A percentile compares a stretch with the other conserved stretches of the same genome.
phyloP scores from a whole-genome alignment of 1,139 yeast species.

The Geotrichum carabidarum region DNA sequence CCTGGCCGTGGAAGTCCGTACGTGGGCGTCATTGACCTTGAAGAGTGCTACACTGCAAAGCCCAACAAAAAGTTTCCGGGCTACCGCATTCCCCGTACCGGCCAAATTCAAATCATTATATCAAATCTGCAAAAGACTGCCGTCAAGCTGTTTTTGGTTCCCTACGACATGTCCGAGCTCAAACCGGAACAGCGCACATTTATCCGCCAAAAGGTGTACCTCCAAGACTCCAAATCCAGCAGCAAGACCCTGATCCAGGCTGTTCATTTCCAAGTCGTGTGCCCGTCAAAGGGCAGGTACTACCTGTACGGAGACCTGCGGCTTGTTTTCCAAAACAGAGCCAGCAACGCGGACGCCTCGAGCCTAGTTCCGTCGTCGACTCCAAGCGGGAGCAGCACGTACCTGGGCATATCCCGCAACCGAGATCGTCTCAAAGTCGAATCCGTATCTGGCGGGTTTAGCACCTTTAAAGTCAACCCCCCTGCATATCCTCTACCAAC shows the following conservation, averaged over 20 bases:
- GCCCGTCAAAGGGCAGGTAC: slow-evolving; percentile 33
- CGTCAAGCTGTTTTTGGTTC: slow-evolving; percentile 38
- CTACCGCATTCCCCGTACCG: slow-evolving; percentile 40
- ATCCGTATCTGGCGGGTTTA: slow-evolving; percentile 6
- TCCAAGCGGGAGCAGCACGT: background rate
- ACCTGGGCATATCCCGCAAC: slow-evolving; percentile 8
- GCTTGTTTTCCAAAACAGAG: slow-evolving; percentile 39
- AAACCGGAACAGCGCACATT: slow-evolving; percentile 34
- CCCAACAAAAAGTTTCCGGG: slow-evolving; percentile 38
- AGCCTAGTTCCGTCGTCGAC: background rate
- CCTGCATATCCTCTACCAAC: background rate
- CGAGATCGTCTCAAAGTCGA: slow-evolving; percentile 5
- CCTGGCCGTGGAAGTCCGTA: slow-evolving; percentile 38
- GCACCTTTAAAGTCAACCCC: background rate
- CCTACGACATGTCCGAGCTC: slow-evolving; percentile 39
- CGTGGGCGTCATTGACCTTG: slow-evolving; percentile 40
- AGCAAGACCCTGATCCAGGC: slow-evolving; percentile 30
- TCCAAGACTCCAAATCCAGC: slow-evolving; percentile 13
- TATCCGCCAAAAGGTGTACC: slow-evolving; percentile 35
- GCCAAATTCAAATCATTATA: slow-evolving; percentile 42
- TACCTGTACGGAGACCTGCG: slow-evolving; percentile 40
- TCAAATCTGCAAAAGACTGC: slow-evolving; percentile 42
- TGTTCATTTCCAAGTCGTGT: slow-evolving; percentile 35
- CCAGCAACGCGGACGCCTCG: slow-evolving; percentile 5
- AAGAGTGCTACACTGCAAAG: slow-evolving; percentile 33